Evolutionary conservation across 768 basidiomycete genomes (phyloP), one percentile per base, ranked within the genome.

Genomic region (Dacryopinax primogenitus): DNA sequence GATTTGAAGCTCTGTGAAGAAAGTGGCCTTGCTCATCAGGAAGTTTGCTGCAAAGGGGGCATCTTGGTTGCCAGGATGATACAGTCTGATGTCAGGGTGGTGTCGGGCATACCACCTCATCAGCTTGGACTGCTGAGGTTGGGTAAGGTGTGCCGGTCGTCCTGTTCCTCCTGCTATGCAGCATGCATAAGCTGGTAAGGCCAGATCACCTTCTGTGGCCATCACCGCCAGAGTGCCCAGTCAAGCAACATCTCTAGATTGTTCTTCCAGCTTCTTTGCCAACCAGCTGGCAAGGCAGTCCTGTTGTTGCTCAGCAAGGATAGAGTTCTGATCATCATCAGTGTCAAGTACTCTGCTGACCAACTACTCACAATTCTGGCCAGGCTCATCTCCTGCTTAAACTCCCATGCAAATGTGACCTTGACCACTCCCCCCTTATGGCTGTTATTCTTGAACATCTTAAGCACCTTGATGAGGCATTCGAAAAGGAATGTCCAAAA

Each of bases 401-500:
- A 74, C 33, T 71, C 69, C 2, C 74, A 63, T 69, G 75, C 71
- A 72, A 75, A 72, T 0, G 72, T 73, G 3, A 74, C 68, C 63
- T 76, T 74, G 0, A 77, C 67, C 51, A 75, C 74, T 0, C 75
- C 76, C 0, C 72, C 70, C 3, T 35, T 66, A 41, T 74, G 76
- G 41, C 72, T 72, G 41, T 72, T 73, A 0, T 74, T 76, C 35
- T 73, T 73, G 68, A 72, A 77, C 7, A 69, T 70, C 68, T 78
- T 78, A 1, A 78, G 66, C 2, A 77, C 70, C 65, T 73, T 74
- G 65, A 77, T 78, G 0, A 78, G 65, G 0, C 72, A 67, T 47
- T 78, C 77, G 26, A 73, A 75, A 0, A 77, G 68, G 63, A 77
- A 78, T 0, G 70, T 74, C 77, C 77, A 78, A 62, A 77, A 78